phyloP scores from a whole-genome alignment of 1,284 basidiomycete genomes.

The Cryptococcus deneoformans region DNA sequence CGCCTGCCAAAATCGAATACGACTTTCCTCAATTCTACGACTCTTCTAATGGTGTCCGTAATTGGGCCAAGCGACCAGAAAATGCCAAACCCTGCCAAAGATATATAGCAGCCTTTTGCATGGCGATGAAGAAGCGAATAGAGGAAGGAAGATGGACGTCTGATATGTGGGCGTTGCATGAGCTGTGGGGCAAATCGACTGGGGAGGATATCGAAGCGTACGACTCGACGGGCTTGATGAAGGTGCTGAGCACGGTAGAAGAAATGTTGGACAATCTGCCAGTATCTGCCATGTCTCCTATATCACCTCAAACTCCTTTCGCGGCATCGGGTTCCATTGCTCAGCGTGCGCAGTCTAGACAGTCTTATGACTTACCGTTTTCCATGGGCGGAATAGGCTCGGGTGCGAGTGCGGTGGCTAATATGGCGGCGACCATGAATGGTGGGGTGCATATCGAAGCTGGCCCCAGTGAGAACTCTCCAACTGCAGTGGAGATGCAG shows the following conservation, averaged over 20 bases:
- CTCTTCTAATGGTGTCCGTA: conserved; percentile 65
- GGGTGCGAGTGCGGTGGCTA: conserved; percentile 25
- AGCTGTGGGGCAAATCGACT: conserved; percentile 78
- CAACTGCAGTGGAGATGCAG: conserved; percentile 22
- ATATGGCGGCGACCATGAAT: conserved; percentile 41
- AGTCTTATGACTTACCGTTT: conserved; percentile 39
- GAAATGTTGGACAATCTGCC: conserved; percentile 81
- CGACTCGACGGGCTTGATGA: conserved; percentile 69
- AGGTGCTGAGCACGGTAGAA: conserved; percentile 89
- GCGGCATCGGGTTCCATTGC: conserved; percentile 40
- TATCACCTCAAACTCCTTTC: conserved; percentile 55
- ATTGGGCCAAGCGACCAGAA: conserved; percentile 58
- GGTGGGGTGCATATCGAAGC: conserved; percentile 30
- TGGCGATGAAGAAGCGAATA: conserved; percentile 51
- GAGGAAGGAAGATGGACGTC: conserved; percentile 53
- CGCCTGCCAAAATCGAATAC: conserved; percentile 35
- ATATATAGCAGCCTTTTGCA: conserved; percentile 56
- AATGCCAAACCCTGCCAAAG: conserved; percentile 74
- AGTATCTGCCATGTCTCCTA: conserved; percentile 58
- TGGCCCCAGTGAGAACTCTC: conserved; percentile 2
- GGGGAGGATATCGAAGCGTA: conserved; percentile 54
- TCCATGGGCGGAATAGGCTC: conserved; percentile 34
- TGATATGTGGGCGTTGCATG: conserved; percentile 62
- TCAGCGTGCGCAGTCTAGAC: conserved; percentile 32
- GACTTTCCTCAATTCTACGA: conserved; percentile 58